Evolutionary conservation across 306 rosid genomes (phyloP).

Genomic region (Malus orientalis): DNA sequence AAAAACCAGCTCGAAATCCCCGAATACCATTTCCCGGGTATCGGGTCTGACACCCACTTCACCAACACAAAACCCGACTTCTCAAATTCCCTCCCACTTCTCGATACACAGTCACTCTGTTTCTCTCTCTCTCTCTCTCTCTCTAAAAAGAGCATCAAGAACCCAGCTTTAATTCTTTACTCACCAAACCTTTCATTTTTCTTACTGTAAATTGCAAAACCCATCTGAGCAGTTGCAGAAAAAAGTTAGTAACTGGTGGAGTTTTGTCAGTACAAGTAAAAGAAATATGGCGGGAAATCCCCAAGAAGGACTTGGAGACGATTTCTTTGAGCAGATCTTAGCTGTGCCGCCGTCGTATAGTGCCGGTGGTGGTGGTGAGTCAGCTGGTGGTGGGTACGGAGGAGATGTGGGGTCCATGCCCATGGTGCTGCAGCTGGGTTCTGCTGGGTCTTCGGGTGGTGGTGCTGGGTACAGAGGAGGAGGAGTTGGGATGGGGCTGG

Average conservation of each 20-base stretch:
- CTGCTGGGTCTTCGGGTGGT: conserved; percentile 21
- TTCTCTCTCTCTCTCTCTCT: background rate
- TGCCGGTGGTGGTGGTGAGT: conserved; percentile 10
- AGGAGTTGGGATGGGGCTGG: conserved; percentile 41
- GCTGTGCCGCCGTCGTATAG: conserved; percentile 42
- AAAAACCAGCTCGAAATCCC: conserved; percentile 20
- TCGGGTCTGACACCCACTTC: conserved; percentile 50
- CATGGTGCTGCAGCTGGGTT: conserved; percentile 54
- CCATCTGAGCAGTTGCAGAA: background rate
- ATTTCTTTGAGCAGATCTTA: conserved; percentile 85
- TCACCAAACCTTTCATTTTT: background rate
- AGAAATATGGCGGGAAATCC: conserved; percentile 60
- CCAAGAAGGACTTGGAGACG: conserved; percentile 74
- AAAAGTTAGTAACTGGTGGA: background rate
- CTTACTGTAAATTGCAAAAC: background rate
- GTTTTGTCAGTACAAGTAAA: background rate
- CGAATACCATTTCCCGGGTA: conserved; percentile 31
- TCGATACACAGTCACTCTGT: background rate
- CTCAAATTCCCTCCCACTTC: background rate
- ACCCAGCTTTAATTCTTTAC: background rate
- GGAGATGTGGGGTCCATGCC: conserved; percentile 43
- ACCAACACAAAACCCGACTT: conserved; percentile 25
- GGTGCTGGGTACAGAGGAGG: conserved; percentile 29
- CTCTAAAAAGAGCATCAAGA: background rate
- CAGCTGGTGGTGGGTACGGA: conserved; percentile 24